Percentiles rank a stretch among this genome's conserved stretches.
Evolutionary conservation across 805 yeast genomes (phyloP).

Genomic region (Aciculoconidium aculeatum): DNA sequence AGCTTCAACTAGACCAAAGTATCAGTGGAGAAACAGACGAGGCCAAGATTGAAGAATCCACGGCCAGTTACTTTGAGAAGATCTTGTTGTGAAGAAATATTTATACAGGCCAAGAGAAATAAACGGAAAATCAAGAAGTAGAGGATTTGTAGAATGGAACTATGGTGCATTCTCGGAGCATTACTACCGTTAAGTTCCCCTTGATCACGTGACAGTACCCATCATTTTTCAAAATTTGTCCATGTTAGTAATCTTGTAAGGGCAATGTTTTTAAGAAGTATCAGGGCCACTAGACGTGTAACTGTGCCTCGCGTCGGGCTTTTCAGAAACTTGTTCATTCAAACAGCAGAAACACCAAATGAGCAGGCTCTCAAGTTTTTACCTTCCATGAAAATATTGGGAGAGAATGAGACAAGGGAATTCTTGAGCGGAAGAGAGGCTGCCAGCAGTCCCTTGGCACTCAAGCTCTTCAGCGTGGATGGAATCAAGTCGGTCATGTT

Average conservation of each 20-base stretch:
- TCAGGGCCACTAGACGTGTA: neutral
- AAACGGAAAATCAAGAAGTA: too few relatives aligned
- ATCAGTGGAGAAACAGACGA: slow-evolving; percentile 43
- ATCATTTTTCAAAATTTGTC: too few relatives aligned
- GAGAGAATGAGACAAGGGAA: slow-evolving; percentile 58
- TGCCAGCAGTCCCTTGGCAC: slow-evolving; percentile 65
- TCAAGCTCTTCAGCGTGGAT: slow-evolving; percentile 66
- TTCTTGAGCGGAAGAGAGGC: slow-evolving; percentile 75
- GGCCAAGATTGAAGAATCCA: slow-evolving; percentile 44
- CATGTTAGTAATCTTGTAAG: too few relatives aligned
- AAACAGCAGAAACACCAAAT: slow-evolving; percentile 82
- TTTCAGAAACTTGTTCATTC: slow-evolving; percentile 53
- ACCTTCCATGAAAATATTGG: slow-evolving; percentile 65
- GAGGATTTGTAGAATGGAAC: too few relatives aligned
- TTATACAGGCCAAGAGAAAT: too few relatives aligned
- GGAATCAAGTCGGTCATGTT: slow-evolving; percentile 74
- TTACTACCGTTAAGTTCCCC: too few relatives aligned
- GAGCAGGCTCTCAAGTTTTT: slow-evolving; percentile 80
- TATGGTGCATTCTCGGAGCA: too few relatives aligned
- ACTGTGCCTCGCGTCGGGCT: neutral
- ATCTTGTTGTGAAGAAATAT: slow-evolving; percentile 43
- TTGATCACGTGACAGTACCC: too few relatives aligned
- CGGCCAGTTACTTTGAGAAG: slow-evolving; percentile 47
- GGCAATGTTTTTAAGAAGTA: neutral
- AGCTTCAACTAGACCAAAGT: slow-evolving; percentile 76